Conservation (phyloP, 2,329 filamentous ascomycete genomes). For the Aspergillus alliaceus region DNA sequence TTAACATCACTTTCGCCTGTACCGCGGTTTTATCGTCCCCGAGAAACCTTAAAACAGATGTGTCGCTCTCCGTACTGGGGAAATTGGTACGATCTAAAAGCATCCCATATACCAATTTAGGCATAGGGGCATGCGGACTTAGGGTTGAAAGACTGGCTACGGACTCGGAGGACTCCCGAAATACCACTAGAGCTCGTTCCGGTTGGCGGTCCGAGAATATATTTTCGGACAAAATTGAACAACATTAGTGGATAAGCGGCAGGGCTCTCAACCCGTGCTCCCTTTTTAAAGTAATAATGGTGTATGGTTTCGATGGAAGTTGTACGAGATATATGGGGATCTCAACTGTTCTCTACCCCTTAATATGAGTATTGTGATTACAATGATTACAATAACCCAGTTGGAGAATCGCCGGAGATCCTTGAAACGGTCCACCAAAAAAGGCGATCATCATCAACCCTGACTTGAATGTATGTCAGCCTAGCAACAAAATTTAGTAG, state of each 20-base stretch:
- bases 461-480: background rate
- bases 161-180: no score
- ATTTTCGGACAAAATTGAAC: background rate
- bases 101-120: background rate
- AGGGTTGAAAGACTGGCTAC: background rate
- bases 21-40: background rate
- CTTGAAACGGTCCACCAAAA: background rate
- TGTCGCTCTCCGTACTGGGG: background rate
- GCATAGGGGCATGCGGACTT: background rate
- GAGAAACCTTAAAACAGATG: background rate
- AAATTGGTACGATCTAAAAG: background rate
- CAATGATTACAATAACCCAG: background rate
- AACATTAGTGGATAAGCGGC: background rate
- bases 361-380: slow-evolving; percentile 1
- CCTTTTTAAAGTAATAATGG: background rate
- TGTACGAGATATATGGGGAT: background rate
- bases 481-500: no score
- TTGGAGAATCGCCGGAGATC: slow-evolving; percentile 1
- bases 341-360: background rate
- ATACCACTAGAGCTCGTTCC: background rate
- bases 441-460: background rate
- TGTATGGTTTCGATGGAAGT: background rate
- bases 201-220: background rate
- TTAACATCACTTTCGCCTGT: no score
- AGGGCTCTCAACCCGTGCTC: background rate